These are phyloP conservation scores for Helicocarpus griseus DNA, from an alignment of 2,329 filamentous ascomycete genomes.

Conservation along the genomic window DNA sequence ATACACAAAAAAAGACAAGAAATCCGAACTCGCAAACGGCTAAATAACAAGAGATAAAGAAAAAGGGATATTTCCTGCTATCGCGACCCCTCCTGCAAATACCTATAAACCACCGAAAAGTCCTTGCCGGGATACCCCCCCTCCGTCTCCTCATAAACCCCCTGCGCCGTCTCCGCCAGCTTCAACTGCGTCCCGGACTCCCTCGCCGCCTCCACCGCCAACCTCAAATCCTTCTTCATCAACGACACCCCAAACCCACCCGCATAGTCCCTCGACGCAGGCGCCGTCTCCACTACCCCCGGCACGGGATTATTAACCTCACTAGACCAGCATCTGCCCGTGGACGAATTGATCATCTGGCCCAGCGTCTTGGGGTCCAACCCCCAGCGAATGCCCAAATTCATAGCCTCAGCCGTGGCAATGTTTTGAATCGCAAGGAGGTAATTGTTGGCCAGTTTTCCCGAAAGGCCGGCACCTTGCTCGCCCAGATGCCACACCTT, in stretches of 20 bases:
- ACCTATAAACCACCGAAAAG: conserved; percentile 74
- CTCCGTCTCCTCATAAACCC: conserved; percentile 60
- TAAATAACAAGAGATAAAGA: neutral
- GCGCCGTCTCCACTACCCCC: conserved; percentile 67
- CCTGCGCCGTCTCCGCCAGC: conserved; percentile 52
- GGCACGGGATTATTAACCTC: conserved; percentile 92
- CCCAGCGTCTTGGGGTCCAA: conserved; percentile 60
- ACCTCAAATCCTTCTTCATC: conserved; percentile 70
- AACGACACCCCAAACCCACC: conserved; percentile 69
- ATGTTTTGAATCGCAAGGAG: conserved; percentile 89
- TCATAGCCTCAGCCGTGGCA: conserved; percentile 58
- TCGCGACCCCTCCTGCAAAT: conserved; percentile 37
- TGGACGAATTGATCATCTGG: conserved; percentile 83
- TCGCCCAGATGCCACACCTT: conserved; percentile 76
- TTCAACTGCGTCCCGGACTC: conserved; percentile 58
- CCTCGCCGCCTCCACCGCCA: conserved; percentile 62
- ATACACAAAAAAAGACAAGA: neutral
- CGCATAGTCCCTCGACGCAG: conserved; percentile 64
- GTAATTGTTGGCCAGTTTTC: conserved; percentile 96
- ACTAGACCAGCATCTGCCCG: conserved; percentile 91
- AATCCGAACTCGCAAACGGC: no score
- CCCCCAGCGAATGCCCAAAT: conserved; percentile 54
- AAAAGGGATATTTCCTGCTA: neutral
- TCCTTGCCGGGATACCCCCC: conserved; percentile 58
- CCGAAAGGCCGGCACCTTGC: conserved; percentile 77